Percentiles rank a stretch among this genome's conserved stretches.
Conservation (phyloP, 257 asterid genomes). For the Salvia hispanica region DNA sequence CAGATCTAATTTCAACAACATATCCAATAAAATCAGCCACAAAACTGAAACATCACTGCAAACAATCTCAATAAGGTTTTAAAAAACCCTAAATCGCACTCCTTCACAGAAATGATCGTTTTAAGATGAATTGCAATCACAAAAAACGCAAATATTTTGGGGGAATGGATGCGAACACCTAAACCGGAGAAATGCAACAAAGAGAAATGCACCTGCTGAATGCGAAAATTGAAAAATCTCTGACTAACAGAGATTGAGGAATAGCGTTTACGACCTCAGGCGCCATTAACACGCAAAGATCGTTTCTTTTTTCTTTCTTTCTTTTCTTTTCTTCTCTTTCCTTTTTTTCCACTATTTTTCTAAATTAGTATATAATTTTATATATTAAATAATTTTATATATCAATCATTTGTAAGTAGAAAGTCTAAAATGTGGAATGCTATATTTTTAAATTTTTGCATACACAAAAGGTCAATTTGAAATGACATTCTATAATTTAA, state of each 20-base stretch:
- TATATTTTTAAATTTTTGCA: not conserved
- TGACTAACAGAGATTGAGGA: constrained; percentile 48
- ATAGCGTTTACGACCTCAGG: constrained; percentile 33
- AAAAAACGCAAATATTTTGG: not conserved
- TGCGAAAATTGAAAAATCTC: constrained; percentile 36
- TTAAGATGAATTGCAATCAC: constrained; percentile 23
- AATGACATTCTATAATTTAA: not conserved
- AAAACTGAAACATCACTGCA: not conserved
- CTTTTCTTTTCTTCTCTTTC: not conserved
- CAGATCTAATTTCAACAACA: constrained; percentile 28
- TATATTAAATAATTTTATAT: not conserved
- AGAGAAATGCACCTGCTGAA: constrained; percentile 37
- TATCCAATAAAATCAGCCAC: not conserved
- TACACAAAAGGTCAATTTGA: not conserved
- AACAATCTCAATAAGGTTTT: not conserved
- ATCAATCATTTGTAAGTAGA: no score
- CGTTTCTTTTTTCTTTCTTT: constrained; percentile 30
- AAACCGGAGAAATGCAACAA: constrained; percentile 5
- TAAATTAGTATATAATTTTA: not conserved
- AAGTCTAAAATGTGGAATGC: no score
- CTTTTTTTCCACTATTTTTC: not conserved
- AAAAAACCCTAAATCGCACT: not conserved
- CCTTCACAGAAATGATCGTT: constrained; percentile 13
- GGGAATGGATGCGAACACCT: constrained; percentile 4
- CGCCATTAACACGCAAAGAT: constrained; percentile 49